These are phyloP conservation scores for Shiraia bambusicola DNA, from an alignment of 2,329 filamentous ascomycete genomes.

Conservation along the genomic window DNA sequence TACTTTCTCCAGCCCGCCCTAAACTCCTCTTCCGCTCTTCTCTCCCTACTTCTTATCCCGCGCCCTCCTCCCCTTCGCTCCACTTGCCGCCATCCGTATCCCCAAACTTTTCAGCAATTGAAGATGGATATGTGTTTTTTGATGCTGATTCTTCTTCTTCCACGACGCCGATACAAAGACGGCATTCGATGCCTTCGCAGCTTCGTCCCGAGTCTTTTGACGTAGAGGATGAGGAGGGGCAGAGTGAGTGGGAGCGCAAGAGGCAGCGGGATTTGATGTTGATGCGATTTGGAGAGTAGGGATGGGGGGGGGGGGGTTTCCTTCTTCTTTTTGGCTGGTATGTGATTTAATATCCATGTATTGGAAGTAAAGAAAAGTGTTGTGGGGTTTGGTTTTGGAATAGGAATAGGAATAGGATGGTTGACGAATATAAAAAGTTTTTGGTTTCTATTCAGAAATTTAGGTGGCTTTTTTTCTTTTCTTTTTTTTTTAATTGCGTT, in stretches of 20 bases:
- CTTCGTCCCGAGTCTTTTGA: too few relatives aligned
- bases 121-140: too few relatives aligned
- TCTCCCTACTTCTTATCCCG: conserved; percentile 7
- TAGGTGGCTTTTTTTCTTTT: too few relatives aligned
- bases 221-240: conserved; percentile 1
- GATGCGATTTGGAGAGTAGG: conserved; percentile 11
- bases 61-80: conserved; percentile 13
- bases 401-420: too few relatives aligned
- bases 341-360: neutral
- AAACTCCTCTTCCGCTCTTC: neutral
- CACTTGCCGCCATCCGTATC: conserved; percentile 1
- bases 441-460: too few relatives aligned
- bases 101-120: conserved; percentile 3
- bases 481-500: too few relatives aligned
- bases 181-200: too few relatives aligned
- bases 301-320: neutral
- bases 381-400: too few relatives aligned
- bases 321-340: neutral
- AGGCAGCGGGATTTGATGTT: conserved; percentile 25
- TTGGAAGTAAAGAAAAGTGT: too few relatives aligned
- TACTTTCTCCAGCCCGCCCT: conserved; percentile 12
- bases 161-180: neutral
- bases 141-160: too few relatives aligned
- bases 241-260: conserved; percentile 15
- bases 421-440: too few relatives aligned